Percentiles rank a stretch among this genome's conserved stretches.
These are phyloP conservation scores for Colletotrichum chrysophilum DNA, from an alignment of 2,329 filamentous ascomycete species.

Conservation along the genomic window DNA sequence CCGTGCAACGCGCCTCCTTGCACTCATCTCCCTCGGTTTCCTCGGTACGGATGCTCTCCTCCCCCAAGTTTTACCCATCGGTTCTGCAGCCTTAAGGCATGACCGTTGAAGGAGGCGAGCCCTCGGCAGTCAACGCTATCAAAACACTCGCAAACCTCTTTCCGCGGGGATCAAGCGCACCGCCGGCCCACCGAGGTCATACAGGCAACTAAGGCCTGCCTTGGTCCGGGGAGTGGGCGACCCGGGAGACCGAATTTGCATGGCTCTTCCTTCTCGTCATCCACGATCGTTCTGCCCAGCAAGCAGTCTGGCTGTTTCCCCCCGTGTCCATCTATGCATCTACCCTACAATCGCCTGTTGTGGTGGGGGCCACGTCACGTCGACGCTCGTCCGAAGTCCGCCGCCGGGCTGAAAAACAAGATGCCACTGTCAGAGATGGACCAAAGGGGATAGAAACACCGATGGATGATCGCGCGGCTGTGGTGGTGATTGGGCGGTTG, in stretches of 20 bases:
- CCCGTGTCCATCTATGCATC: neutral
- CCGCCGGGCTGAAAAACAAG: neutral
- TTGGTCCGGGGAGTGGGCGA: neutral
- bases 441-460: neutral
- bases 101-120: neutral
- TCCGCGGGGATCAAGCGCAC: neutral
- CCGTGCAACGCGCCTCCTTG: neutral
- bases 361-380: neutral
- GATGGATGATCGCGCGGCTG: neutral
- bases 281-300: neutral
- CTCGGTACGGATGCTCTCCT: neutral
- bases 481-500: neutral
- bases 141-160: neutral
- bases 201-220: neutral
- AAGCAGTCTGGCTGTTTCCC: too few relatives aligned
- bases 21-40: neutral
- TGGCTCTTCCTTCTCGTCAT: neutral
- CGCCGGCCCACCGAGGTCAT: neutral
- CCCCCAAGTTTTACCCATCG: neutral
- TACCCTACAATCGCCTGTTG: neutral
- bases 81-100: neutral
- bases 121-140: neutral
- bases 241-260: neutral
- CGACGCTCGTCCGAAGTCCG: neutral
- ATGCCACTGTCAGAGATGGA: neutral